These are phyloP conservation scores for Sporisorium sorghi DNA, from an alignment of 1,284 basidiomycete genomes.

Conservation along the genomic window DNA sequence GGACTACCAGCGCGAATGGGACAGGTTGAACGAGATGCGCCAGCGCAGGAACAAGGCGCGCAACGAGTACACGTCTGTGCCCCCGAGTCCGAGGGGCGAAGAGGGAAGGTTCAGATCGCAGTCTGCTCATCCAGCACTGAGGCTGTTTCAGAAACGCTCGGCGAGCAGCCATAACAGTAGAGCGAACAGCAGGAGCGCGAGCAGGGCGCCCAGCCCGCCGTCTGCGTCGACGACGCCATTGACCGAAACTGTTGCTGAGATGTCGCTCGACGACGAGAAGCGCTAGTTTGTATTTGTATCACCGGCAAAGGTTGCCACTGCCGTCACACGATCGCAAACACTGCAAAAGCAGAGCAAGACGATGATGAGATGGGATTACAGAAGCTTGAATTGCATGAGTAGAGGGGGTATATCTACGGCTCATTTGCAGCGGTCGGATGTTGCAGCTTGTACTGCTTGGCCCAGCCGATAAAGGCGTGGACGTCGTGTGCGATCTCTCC, in stretches of 20 bases:
- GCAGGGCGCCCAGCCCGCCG: conserved; percentile 25
- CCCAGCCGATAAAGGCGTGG: conserved; percentile 60
- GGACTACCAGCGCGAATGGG: conserved; percentile 47
- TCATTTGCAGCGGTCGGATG: conserved; percentile 15
- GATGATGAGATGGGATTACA: not conserved
- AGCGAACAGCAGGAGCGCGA: conserved; percentile 33
- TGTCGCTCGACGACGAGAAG: conserved; percentile 19
- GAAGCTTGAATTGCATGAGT: not conserved
- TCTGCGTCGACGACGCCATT: not conserved
- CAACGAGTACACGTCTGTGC: conserved; percentile 41
- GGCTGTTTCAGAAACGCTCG: conserved; percentile 37
- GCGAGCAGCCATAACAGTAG: conserved; percentile 38
- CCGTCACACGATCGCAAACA: not conserved
- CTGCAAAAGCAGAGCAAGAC: not conserved
- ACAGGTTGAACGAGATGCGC: conserved; percentile 32
- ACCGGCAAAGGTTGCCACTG: not conserved
- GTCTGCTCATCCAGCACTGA: conserved; percentile 34
- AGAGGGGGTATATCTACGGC: not conserved
- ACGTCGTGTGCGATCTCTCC: conserved; percentile 63
- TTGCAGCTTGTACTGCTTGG: conserved; percentile 36
- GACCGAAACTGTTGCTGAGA: conserved; percentile 4
- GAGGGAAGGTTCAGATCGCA: conserved; percentile 16
- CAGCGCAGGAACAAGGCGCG: conserved; percentile 39
- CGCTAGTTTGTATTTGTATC: conserved; percentile 16
- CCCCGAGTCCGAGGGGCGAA: conserved; percentile 1